Evolutionary conservation across 164 flowering plant genomes (phyloP).

Genomic region (Piper betle): DNA sequence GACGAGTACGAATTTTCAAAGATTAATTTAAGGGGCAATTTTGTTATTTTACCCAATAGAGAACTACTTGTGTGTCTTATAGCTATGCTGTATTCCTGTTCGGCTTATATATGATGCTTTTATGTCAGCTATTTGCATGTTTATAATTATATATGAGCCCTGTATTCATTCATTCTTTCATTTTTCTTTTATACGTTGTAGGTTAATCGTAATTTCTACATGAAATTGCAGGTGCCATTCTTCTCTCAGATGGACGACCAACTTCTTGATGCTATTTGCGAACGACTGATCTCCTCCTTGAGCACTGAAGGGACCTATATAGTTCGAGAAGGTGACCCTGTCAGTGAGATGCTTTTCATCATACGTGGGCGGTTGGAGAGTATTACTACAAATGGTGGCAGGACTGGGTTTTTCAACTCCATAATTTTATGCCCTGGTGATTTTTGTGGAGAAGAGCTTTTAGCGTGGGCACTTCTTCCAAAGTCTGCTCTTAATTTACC

Average conservation of each 20-base stretch:
- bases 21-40: neutral
- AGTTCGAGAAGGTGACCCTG: constrained; percentile 91
- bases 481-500: constrained; percentile 63
- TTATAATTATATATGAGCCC: too few species aligned
- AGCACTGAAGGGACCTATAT: constrained; percentile 74
- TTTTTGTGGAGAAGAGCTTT: constrained; percentile 89
- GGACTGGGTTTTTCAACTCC: constrained; percentile 84
- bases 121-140: too few species aligned
- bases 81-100: too few species aligned
- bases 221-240: constrained; percentile 63
- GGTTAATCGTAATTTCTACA: neutral
- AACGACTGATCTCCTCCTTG: constrained; percentile 69
- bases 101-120: too few species aligned
- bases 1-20: constrained; percentile 46
- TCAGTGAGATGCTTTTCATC: constrained; percentile 85
- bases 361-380: constrained; percentile 84
- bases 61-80: too few species aligned
- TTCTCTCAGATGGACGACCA: constrained; percentile 98
- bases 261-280: constrained; percentile 93
- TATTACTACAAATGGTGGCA: constrained; percentile 86
- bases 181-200: neutral
- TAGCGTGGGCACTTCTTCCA: constrained; percentile 79
- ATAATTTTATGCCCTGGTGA: constrained; percentile 73
- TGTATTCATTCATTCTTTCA: too few species aligned
- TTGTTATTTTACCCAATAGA: too few species aligned